Conservation (phyloP, 495 filamentous ascomycete genomes). For the Rusavskia elegans region DNA sequence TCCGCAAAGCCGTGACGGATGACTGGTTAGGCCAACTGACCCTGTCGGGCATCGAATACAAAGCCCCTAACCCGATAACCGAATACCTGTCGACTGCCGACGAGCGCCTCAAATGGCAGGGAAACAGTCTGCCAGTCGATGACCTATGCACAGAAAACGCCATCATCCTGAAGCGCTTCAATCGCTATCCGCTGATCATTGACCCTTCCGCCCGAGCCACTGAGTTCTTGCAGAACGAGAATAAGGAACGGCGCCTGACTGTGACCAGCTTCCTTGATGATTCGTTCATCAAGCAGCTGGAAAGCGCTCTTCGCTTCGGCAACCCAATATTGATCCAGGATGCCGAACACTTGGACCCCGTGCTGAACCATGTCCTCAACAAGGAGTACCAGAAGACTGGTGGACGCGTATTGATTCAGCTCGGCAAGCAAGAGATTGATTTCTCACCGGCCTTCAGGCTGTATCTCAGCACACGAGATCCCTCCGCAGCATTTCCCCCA, state of each 20-base stretch:
- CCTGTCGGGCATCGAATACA: constrained; percentile 80
- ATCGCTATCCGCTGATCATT: constrained; percentile 95
- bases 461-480: constrained; percentile 89
- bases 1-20: constrained; percentile 92
- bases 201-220: constrained; percentile 89
- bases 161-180: constrained; percentile 92
- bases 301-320: constrained; percentile 91
- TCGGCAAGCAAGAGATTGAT: constrained; percentile 97
- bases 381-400: constrained; percentile 99
- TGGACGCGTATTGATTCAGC: constrained; percentile 91
- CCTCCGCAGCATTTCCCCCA: constrained; percentile 89
- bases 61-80: constrained; percentile 82
- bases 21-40: constrained; percentile 90
- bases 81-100: constrained; percentile 96
- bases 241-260: constrained; percentile 81
- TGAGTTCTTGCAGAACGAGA: constrained; percentile 88
- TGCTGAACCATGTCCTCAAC: constrained; percentile 97
- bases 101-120: constrained; percentile 87
- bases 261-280: constrained; percentile 97
- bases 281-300: constrained; percentile 93
- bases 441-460: constrained; percentile 96
- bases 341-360: constrained; percentile 89
- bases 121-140: constrained; percentile 89
- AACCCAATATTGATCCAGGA: constrained; percentile 98
- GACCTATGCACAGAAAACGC: constrained; percentile 98